phyloP scores from a whole-genome alignment of 176 grass and related monocot genomes.

The Pontederia crassipes region DNA sequence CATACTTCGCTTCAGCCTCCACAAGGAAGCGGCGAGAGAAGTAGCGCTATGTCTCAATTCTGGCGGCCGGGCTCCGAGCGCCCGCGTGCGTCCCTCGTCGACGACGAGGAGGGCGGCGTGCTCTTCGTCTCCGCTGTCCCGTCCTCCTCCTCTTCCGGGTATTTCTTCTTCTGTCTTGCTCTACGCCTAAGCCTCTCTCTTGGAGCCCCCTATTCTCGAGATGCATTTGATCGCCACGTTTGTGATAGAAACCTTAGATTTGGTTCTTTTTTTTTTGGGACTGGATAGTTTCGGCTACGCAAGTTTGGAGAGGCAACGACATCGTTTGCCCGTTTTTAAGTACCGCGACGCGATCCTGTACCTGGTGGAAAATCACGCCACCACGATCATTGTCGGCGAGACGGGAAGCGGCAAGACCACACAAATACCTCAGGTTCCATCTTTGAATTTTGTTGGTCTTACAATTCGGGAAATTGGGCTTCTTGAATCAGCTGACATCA shows the following conservation, averaged over 20 bases:
- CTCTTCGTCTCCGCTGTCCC: slow-evolving; percentile 47
- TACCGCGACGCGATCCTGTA: slow-evolving; percentile 79
- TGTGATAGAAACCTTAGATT: background rate
- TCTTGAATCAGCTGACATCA: background rate
- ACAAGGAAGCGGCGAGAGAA: background rate
- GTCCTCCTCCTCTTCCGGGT: slow-evolving; percentile 60
- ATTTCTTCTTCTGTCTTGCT: slow-evolving; percentile 11
- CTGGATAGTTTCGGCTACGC: slow-evolving; percentile 39
- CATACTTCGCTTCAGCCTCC: too few relatives aligned
- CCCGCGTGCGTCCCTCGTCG: slow-evolving; percentile 44
- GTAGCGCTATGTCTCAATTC: slow-evolving; percentile 52
- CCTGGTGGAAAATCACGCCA: slow-evolving; percentile 74
- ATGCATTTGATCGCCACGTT: background rate
- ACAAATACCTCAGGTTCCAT: slow-evolving; percentile 76
- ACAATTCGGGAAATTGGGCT: background rate
- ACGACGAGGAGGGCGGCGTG: slow-evolving; percentile 83
- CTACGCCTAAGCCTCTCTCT: background rate
- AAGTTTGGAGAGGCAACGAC: slow-evolving; percentile 69
- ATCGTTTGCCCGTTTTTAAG: slow-evolving; percentile 76
- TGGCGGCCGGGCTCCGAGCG: slow-evolving; percentile 69
- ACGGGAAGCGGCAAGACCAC: slow-evolving; percentile 89
- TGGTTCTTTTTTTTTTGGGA: background rate
- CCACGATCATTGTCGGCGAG: slow-evolving; percentile 85
- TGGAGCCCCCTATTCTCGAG: background rate
- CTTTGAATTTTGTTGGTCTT: background rate